Base-by-base conservation (phyloP, 2,329 filamentous ascomycete species). In the Fusarium sp. region DNA sequence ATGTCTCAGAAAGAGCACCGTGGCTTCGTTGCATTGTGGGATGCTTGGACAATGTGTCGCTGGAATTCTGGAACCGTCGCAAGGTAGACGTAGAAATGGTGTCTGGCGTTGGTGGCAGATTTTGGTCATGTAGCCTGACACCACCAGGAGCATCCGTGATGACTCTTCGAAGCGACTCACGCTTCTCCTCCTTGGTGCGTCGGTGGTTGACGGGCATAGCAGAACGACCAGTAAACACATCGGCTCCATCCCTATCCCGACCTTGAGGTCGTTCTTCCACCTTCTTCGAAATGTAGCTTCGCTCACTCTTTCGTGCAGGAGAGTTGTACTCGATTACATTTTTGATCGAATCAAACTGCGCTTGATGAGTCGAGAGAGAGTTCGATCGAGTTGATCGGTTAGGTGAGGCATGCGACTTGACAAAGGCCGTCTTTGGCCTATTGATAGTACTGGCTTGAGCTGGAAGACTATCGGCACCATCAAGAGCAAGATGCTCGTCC, bases 81-180 rank as follows among this genome's bases (percentile, higher is more conserved):
- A 90, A 80, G 0, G 87, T 88, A 4, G 86, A 86, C 5, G 86
- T 88, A 3, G 88, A 88, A 25, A 89, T 87, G 0, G 88, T 90
- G 71, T 90, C 88, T 0, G 88, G 88, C 0, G 88, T 90, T 0
- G 88, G 88, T 15, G 88, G 88, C 4, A 90, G 79, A 23, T 79
- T 79, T 23, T 85, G 83, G 10, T 84, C 82, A 59, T 83, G 81
- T 4, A 84, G 66, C 74, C 82, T 79, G 42, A 82, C 84, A 69
- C 79, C 81, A 68, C 75, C 82, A 66, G 63, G 81, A 76, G 82
- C 82, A 35, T 87, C 85, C 0, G 87, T 89, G 35, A 84, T 75
- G 11, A 89, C 87, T 45, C 80, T 83, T 15, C 86, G 82, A 18
- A 88, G 72, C 1, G 83, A 81, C 19, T 86, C 83, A 44, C 84